Percentiles rank a stretch among this genome's conserved stretches.
Evolutionary conservation across 768 basidiomycete genomes (phyloP).

Genomic region (Hydnomerulius pinastri): DNA sequence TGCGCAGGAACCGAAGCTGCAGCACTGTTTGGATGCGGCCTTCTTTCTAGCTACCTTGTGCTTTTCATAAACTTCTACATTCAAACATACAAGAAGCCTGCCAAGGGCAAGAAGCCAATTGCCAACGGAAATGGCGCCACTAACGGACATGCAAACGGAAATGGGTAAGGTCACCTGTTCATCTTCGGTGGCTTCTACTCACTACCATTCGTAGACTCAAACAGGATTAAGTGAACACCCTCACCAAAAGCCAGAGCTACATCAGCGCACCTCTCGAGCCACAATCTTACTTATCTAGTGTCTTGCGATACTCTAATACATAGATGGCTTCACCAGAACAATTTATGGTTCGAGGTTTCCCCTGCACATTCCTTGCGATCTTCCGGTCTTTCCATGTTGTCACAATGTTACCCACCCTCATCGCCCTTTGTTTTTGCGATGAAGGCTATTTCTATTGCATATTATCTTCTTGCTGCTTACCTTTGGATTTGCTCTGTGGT

Average conservation of each 20-base stretch:
- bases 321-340: slow-evolving; percentile 1
- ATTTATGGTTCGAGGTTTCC: not conserved
- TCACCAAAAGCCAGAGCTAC: not conserved
- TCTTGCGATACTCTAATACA: slow-evolving; percentile 6
- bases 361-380: slow-evolving; percentile 12
- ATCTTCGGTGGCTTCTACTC: not conserved
- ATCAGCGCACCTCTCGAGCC: not conserved
- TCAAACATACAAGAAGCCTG: slow-evolving; percentile 76
- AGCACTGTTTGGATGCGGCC: slow-evolving; percentile 84
- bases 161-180: slow-evolving; percentile 25
- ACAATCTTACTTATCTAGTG: slow-evolving; percentile 17
- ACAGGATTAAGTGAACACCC: slow-evolving; percentile 29
- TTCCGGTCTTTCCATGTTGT: slow-evolving; percentile 16
- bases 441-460: slow-evolving; percentile 18
- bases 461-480: slow-evolving; percentile 9
- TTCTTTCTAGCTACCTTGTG: slow-evolving; percentile 88
- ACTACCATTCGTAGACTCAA: slow-evolving; percentile 31
- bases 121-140: slow-evolving; percentile 46
- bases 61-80: slow-evolving; percentile 97
- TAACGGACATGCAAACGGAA: slow-evolving; percentile 46
- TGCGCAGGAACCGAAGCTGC: slow-evolving; percentile 90
- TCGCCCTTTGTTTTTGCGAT: slow-evolving; percentile 15
- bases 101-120: slow-evolving; percentile 31
- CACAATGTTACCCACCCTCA: slow-evolving; percentile 11
- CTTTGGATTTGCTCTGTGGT: slow-evolving; percentile 13